Evolutionary conservation across 1,139 yeast species (phyloP), one percentile per base, ranked within the genome.

Genomic region (Petasospora rhodanensis): DNA sequence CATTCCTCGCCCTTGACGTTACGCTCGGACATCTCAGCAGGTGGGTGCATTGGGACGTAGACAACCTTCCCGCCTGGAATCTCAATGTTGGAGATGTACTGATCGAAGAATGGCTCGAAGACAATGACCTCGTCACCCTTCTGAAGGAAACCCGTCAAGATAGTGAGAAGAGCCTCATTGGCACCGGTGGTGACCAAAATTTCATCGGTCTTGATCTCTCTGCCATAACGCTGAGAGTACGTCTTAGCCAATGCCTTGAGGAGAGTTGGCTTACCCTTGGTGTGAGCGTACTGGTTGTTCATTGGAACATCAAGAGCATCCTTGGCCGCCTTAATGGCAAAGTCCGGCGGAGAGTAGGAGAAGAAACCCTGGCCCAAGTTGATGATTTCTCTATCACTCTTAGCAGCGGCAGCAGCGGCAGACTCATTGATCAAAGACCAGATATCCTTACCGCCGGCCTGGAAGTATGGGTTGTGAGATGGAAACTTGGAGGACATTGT

Each of bases 91-190:
- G 96, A 78, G 44, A 91, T 84, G 61, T 91, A 91, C 61, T 91
- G 98, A 54, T 91, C 98, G 55, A 91, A 91, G 57, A 86, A 91
- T 2, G 98, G 98, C 59, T 91, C 95, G 56, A 91, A 84, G n/a
- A 91, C 96, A 59, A 91, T 83, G 14, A 81, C 98, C 59, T 91
- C 98, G 54, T 91, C 98, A 13, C 94, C 97, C 2, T 79, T 75
- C 31, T 84, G 73, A 44, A 91, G 62, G 47, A 87, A 81, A 0
- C 93, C 98, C 40, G 87, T 82, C 55, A 89, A 79, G 5, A 83
- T 76, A 2, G 95, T 62, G 38, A 85, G 70, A 68, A 91, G 83
- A 25, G 96, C 98, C 61, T 91, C 97, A 51, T 91, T 91, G 28
- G 98, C 98, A 36, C 98, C 98, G 2, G 97, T 89, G 25, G 96